These are phyloP conservation scores for Colletotrichum lupini DNA, from an alignment of 2,329 filamentous ascomycete species.

Conservation along the genomic window DNA sequence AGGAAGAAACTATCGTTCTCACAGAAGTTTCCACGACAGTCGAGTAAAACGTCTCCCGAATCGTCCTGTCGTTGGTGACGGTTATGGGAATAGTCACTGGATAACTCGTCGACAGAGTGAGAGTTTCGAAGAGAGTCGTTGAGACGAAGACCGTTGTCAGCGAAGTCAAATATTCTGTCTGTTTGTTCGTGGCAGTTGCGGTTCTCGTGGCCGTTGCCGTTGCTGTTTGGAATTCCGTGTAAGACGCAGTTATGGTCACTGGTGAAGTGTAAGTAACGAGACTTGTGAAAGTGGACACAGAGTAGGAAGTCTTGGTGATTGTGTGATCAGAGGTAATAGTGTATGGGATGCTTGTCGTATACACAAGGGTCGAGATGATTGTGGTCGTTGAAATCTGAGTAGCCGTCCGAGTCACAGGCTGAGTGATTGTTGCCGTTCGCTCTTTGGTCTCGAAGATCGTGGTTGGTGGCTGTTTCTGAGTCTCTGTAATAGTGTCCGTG, in stretches of 20 bases:
- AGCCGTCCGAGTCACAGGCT: constrained; percentile 31
- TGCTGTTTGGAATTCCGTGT: constrained; percentile 26
- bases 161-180: constrained; percentile 16
- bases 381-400: constrained; percentile 29
- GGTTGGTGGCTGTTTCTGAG: not conserved
- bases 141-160: constrained; percentile 26
- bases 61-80: constrained; percentile 26
- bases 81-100: constrained; percentile 37
- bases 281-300: constrained; percentile 20
- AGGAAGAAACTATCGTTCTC: constrained; percentile 11
- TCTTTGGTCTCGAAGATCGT: not conserved
- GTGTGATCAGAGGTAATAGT: constrained; percentile 31
- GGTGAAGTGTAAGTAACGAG: constrained; percentile 7
- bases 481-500: constrained; percentile 28
- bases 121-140: constrained; percentile 30
- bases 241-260: constrained; percentile 32
- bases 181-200: constrained; percentile 15
- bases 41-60: constrained; percentile 21
- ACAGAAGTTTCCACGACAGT: constrained; percentile 15
- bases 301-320: constrained; percentile 23
- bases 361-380: constrained; percentile 27
- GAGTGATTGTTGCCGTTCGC: constrained; percentile 16
- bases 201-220: constrained; percentile 24
- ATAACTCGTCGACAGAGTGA: constrained; percentile 35
- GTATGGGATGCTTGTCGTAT: constrained; percentile 32